phyloP scores from a whole-genome alignment of 2,329 filamentous ascomycete genomes.

The Ophiostoma quercus region DNA sequence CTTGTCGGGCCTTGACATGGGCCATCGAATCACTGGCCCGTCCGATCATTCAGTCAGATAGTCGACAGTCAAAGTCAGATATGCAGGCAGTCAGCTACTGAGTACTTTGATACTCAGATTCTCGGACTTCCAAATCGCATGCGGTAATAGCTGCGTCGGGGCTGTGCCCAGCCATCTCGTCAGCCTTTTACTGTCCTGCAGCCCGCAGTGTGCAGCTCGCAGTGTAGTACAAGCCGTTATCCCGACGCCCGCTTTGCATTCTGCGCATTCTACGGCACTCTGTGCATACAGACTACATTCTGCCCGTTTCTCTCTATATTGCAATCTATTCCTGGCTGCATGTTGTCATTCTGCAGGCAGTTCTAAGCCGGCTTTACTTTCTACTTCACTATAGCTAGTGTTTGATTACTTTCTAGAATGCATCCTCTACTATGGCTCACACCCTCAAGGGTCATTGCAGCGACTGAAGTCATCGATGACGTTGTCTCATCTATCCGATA shows the following conservation, averaged over 20 bases:
- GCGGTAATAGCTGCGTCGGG: background rate
- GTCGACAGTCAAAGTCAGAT: background rate
- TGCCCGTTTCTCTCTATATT: background rate
- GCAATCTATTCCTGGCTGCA: conserved; percentile 7
- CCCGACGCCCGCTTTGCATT: background rate
- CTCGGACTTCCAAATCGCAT: background rate
- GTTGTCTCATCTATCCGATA: background rate
- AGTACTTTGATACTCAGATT: background rate
- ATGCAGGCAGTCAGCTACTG: background rate
- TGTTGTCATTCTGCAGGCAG: conserved; percentile 9
- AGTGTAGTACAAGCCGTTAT: background rate
- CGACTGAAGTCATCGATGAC: background rate
- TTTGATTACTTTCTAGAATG: background rate
- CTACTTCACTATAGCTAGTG: background rate
- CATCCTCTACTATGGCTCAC: background rate
- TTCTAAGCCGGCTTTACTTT: background rate
- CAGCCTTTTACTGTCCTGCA: background rate
- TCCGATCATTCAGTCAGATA: background rate
- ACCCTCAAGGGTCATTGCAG: background rate
- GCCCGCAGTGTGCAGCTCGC: background rate
- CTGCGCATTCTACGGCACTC: background rate
- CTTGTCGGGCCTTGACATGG: background rate
- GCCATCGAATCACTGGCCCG: conserved; percentile 7
- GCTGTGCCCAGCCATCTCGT: conserved; percentile 1
- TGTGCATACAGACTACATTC: background rate